Conservation (phyloP, 805 yeast genomes). For the Saccharomycopsis fodiens region DNA sequence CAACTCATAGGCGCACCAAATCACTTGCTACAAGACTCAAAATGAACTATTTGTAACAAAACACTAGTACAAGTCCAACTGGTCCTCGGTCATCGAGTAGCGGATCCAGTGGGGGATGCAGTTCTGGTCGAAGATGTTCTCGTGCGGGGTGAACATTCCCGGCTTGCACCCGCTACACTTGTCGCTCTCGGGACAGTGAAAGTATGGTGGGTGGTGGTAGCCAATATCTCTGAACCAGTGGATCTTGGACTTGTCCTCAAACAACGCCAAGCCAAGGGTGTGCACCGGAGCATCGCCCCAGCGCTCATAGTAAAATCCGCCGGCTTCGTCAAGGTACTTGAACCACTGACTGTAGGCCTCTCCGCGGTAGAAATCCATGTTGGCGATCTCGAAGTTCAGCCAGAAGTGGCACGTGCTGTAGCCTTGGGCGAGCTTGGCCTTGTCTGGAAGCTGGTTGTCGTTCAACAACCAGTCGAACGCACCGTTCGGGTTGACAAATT, state of each 20-base stretch:
- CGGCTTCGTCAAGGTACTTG: conserved; percentile 53
- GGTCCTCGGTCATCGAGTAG: conserved; percentile 31
- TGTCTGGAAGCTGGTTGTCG: conserved; percentile 45
- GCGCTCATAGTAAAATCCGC: conserved; percentile 86
- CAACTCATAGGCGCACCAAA: no score
- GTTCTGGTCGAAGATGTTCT: conserved; percentile 52
- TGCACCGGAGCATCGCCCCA: conserved; percentile 97
- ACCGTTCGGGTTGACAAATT: conserved; percentile 45
- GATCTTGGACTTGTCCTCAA: conserved; percentile 58
- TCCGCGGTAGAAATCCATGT: conserved; percentile 70
- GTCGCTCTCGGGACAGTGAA: conserved; percentile 62
- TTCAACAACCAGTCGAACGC: conserved; percentile 48
- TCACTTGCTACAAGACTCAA: not conserved
- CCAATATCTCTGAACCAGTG: conserved; percentile 91
- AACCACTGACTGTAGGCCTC: conserved; percentile 64
- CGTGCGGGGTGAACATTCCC: conserved; percentile 49
- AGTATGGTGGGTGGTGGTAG: conserved; percentile 66
- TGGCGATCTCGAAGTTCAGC: conserved; percentile 83
- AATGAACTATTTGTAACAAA: not conserved
- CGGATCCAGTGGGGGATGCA: conserved; percentile 69
- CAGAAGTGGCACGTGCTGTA: conserved; percentile 75
- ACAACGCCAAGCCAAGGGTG: conserved; percentile 61
- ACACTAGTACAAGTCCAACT: conserved; percentile 16
- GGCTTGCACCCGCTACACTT: conserved; percentile 43
- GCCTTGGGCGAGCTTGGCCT: conserved; percentile 35